phyloP scores from a whole-genome alignment of 352 stramenopile species.

The Globisporangium acanthophoron region DNA sequence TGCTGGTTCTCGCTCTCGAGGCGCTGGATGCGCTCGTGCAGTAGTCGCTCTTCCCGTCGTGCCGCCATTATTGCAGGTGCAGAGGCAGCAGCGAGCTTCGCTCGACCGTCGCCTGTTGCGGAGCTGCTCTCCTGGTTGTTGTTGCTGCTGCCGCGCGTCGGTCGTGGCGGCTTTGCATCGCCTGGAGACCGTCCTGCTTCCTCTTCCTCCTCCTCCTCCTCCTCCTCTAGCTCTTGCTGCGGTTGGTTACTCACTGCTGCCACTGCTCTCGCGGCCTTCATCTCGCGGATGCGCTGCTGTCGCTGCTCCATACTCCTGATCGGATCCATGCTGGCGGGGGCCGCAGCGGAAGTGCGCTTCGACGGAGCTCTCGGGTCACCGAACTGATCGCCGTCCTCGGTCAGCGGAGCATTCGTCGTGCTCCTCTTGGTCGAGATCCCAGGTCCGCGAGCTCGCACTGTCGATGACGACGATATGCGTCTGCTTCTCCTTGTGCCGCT shows the following conservation, averaged over 20 bases:
- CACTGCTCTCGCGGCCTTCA: constrained; percentile 10
- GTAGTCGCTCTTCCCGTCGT: constrained; percentile 16
- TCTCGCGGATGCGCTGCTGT: constrained; percentile 24
- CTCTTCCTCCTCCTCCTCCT: not conserved
- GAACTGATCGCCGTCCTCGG: not conserved
- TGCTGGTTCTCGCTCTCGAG: constrained; percentile 19
- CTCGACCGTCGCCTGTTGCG: not conserved
- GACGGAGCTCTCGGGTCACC: not conserved
- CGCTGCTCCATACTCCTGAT: constrained; percentile 31
- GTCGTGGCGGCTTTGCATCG: not conserved
- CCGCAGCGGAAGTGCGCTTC: not conserved
- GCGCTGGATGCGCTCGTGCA: constrained; percentile 30
- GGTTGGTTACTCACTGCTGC: not conserved
- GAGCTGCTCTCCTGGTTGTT: constrained; percentile 18
- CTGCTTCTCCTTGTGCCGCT: not conserved
- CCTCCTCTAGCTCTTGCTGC: constrained; percentile 7
- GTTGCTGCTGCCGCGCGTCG: constrained; percentile 22
- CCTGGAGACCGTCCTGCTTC: not conserved
- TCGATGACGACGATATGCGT: not conserved
- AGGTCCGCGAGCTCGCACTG: no score
- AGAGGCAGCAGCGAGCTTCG: not conserved
- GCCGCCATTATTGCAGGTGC: not conserved
- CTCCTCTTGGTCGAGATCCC: no score
- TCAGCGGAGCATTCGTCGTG: no score
- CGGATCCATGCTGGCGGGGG: not conserved